Evolutionary conservation across 2,329 filamentous ascomycete genomes (phyloP).

Genomic region (Colletotrichum orchidophilum): DNA sequence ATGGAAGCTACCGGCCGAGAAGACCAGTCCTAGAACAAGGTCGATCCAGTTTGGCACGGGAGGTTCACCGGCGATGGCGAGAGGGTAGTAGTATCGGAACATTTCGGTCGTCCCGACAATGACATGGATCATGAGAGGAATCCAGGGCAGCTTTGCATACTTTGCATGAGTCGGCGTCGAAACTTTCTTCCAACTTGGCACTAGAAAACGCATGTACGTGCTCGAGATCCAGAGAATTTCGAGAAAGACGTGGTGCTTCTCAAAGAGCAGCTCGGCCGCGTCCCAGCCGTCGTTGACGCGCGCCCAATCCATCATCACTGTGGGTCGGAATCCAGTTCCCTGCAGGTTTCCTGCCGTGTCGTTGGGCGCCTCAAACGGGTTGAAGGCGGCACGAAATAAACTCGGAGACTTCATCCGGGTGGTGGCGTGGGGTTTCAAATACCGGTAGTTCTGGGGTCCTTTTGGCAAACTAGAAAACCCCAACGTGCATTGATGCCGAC

Average conservation of each 20-base stretch:
- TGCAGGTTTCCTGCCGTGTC: neutral
- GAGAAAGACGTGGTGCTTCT: slow-evolving; percentile 3
- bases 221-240: slow-evolving; percentile 10
- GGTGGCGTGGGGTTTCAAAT: neutral
- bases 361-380: neutral
- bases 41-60: neutral
- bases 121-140: slow-evolving; percentile 5
- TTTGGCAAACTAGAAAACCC: neutral
- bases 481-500: neutral
- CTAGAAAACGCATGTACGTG: neutral
- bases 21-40: neutral
- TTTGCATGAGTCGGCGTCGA: neutral
- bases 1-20: neutral
- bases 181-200: neutral
- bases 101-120: neutral
- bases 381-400: slow-evolving; percentile 1
- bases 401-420: neutral
- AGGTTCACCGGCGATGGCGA: neutral
- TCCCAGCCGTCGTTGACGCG: slow-evolving; percentile 3
- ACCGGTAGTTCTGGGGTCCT: neutral
- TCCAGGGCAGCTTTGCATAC: neutral
- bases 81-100: slow-evolving; percentile 7
- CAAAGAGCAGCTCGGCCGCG: neutral
- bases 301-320: slow-evolving; percentile 1
- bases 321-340: neutral